Percentiles rank a stretch among this genome's conserved stretches.
phyloP scores from a whole-genome alignment of 306 rosid genomes.

The Rosa multiflora region DNA sequence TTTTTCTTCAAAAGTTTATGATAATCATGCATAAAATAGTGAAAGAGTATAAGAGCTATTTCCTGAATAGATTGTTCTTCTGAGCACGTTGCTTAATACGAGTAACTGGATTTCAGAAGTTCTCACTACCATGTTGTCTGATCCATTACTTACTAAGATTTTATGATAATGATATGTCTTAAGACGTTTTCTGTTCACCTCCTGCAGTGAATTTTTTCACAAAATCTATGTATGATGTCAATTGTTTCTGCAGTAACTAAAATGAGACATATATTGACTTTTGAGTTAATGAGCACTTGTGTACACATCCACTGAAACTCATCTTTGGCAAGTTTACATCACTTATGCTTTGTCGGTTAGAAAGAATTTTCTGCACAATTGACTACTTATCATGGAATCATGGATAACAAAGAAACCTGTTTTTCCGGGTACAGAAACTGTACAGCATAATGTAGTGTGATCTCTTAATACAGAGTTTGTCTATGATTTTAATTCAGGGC shows the following conservation, averaged over 20 bases:
- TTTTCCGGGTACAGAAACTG: background rate
- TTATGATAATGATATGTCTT: background rate
- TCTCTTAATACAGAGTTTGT: background rate
- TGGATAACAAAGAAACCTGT: background rate
- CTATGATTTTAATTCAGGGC: background rate
- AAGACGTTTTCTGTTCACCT: background rate
- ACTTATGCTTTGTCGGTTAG: background rate
- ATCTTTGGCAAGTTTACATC: background rate
- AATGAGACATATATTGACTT: background rate
- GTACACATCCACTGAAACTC: background rate
- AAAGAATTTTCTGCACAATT: background rate
- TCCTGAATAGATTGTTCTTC: background rate
- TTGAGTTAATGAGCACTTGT: background rate
- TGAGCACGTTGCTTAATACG: background rate
- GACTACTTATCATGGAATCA: background rate
- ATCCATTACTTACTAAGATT: background rate
- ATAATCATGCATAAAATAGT: background rate
- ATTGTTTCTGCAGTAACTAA: background rate
- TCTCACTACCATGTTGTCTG: background rate
- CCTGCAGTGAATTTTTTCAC: background rate
- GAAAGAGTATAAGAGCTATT: background rate
- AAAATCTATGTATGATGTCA: background rate
- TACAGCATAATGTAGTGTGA: background rate
- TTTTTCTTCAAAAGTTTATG: background rate
- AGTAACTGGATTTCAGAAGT: background rate